Evolutionary conservation across 2,329 filamentous ascomycete genomes (phyloP), one percentile per base, ranked within the genome.

Genomic region (Penicillium sp.): DNA sequence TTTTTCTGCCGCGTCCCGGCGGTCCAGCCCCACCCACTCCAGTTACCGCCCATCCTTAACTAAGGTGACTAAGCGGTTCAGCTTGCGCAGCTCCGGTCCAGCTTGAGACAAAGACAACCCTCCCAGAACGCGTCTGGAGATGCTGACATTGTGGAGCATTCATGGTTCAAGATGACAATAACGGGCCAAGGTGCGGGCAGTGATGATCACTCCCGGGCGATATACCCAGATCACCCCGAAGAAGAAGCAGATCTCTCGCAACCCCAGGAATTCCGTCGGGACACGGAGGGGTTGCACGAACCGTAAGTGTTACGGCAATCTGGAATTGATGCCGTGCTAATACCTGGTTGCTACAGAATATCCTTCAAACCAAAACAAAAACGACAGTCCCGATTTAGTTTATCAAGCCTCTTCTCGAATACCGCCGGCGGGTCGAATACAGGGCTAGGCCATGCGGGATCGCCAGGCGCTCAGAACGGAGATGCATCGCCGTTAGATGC

Each of bases 301-400:
- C 74, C 71, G 75, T 78, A 61, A 62, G 72, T 61, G 29, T 45
- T 50, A 26, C 46, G 21, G 14, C 43, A n/a, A 53, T 10, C 8
- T 39, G 45, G 35, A 22, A 54, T 22, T 8, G 39, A 21, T 42
- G 13, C 52, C 16, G 27, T 39, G 21, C 61, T 62, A 21, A 66
- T 46, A 27, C 13, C 4, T 24, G 6, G 1, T 27, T 19, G 42
- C 33, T 49, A 11, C 54, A 78, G 76, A 14, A 73, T 78, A 27
- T 71, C 76, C 8, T 78, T 78, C 59, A 78, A 78, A 58, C 74
- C 73, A 57, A 79, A 78, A 65, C 72, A 71, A 58, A 78, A 75
- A 57, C 70, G 68, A 51, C 69, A 68, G 31, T 70, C 75, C 22
- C 68, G 71, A 37, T 77, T 79, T 58, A 73, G 71, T 55, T 49